phyloP scores from a whole-genome alignment of 2,329 filamentous ascomycete species.

The Blastomyces silverae region DNA sequence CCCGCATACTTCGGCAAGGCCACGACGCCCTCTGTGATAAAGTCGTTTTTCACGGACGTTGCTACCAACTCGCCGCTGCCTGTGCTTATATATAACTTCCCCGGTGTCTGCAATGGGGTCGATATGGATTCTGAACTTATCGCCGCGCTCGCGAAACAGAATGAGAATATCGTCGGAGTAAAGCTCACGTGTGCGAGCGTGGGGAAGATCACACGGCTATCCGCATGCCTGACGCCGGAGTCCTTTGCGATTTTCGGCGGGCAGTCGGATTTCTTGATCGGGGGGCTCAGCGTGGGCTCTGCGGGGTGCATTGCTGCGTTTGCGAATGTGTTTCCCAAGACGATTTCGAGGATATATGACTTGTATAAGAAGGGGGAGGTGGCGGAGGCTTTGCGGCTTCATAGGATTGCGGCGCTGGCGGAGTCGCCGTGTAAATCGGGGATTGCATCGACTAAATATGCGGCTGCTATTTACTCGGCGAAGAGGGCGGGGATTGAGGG shows the following conservation, averaged over 20 bases:
- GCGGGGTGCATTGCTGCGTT: slow-evolving; percentile 54
- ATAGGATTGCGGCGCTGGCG: slow-evolving; percentile 56
- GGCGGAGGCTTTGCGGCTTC: slow-evolving; percentile 54
- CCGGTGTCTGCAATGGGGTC: slow-evolving; percentile 60
- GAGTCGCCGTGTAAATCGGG: slow-evolving; percentile 61
- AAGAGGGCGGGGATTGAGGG: slow-evolving; percentile 53
- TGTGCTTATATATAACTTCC: slow-evolving; percentile 63
- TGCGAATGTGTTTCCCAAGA: slow-evolving; percentile 52
- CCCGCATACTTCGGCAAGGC: slow-evolving; percentile 60
- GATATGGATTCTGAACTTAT: slow-evolving; percentile 62
- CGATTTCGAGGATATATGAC: slow-evolving; percentile 53
- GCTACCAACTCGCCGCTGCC: slow-evolving; percentile 50
- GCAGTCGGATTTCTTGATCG: slow-evolving; percentile 63
- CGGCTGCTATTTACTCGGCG: slow-evolving; percentile 55
- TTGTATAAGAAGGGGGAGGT: slow-evolving; percentile 54
- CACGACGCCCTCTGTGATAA: slow-evolving; percentile 52
- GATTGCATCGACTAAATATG: slow-evolving; percentile 63
- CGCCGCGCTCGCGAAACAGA: slow-evolving; percentile 45
- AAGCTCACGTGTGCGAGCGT: slow-evolving; percentile 60
- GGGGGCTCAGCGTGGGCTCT: slow-evolving; percentile 48
- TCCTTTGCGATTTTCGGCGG: slow-evolving; percentile 64
- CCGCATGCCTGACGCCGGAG: slow-evolving; percentile 47
- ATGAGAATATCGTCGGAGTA: slow-evolving; percentile 53
- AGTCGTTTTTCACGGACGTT: slow-evolving; percentile 54
- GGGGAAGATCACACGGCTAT: slow-evolving; percentile 54